phyloP scores from a whole-genome alignment of 2,329 filamentous ascomycete species.

The Fusarium newnesense region DNA sequence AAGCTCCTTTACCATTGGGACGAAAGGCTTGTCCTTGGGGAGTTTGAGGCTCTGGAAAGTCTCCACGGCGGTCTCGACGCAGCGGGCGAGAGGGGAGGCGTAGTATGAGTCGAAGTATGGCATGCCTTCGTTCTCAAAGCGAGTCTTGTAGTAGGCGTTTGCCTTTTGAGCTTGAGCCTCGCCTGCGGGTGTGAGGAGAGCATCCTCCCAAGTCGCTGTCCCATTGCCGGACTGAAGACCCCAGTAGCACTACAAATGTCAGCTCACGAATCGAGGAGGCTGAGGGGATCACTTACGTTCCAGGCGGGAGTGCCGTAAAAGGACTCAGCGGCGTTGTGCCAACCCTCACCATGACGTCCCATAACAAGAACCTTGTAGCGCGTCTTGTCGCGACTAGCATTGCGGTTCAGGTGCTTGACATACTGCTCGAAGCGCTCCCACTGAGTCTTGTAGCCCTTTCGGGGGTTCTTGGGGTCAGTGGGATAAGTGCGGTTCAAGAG shows the following conservation, averaged over 20 bases:
- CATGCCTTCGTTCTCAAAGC: conserved; percentile 64
- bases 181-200: conserved; percentile 68
- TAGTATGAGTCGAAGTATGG: conserved; percentile 73
- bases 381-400: conserved; percentile 53
- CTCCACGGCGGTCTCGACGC: conserved; percentile 69
- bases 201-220: conserved; percentile 71
- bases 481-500: conserved; percentile 71
- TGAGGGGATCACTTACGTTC: conserved; percentile 61
- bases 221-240: conserved; percentile 70
- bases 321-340: conserved; percentile 69
- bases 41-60: conserved; percentile 67
- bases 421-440: conserved; percentile 74
- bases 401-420: conserved; percentile 63
- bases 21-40: conserved; percentile 62
- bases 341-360: conserved; percentile 77
- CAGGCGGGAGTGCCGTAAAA: conserved; percentile 76
- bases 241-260: conserved; percentile 68
- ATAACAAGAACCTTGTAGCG: conserved; percentile 75
- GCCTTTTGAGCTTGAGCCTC: conserved; percentile 67
- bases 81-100: conserved; percentile 71
- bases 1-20: conserved; percentile 70
- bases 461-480: conserved; percentile 57
- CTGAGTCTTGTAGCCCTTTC: conserved; percentile 59
- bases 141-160: conserved; percentile 66
- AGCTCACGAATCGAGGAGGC: neutral